These are phyloP conservation scores for Vitis cinerea DNA, from an alignment of 164 flowering plant species.

Conservation along the genomic window DNA sequence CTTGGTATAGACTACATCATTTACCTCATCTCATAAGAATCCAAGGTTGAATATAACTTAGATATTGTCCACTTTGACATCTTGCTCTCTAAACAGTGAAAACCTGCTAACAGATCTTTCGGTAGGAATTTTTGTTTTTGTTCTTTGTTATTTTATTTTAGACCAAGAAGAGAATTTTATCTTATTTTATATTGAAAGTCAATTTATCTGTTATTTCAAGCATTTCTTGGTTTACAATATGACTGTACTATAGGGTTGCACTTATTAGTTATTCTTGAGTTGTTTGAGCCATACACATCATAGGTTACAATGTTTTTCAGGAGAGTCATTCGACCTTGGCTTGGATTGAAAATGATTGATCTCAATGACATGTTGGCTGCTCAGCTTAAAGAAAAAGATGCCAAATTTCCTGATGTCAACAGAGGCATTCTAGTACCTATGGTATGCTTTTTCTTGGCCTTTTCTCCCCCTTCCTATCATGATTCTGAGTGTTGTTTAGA, in stretches of 20 bases:
- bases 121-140: too few species aligned
- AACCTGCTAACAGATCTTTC: too few species aligned
- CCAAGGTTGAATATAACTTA: too few species aligned
- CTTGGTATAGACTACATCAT: too few species aligned
- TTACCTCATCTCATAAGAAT: too few species aligned
- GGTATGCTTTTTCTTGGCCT: conserved; percentile 43
- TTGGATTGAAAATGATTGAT: conserved; percentile 92
- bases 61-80: too few species aligned
- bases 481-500: not conserved
- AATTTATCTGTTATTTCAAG: not conserved
- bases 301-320: conserved; percentile 41
- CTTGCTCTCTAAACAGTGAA: too few species aligned
- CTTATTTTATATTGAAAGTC: too few species aligned
- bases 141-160: too few species aligned
- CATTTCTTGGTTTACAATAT: not conserved
- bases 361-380: conserved; percentile 77
- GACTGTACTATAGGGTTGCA: not conserved
- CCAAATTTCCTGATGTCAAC: conserved; percentile 62
- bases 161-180: too few species aligned
- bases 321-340: conserved; percentile 95
- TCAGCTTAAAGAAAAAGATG: conserved; percentile 81
- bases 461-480: not conserved
- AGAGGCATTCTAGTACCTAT: conserved; percentile 83
- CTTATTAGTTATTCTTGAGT: not conserved
- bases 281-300: not conserved